Evolutionary conservation across 352 stramenopile genomes (phyloP), one percentile per base, ranked within the genome.

Genomic region (Pythium aristosporum): DNA sequence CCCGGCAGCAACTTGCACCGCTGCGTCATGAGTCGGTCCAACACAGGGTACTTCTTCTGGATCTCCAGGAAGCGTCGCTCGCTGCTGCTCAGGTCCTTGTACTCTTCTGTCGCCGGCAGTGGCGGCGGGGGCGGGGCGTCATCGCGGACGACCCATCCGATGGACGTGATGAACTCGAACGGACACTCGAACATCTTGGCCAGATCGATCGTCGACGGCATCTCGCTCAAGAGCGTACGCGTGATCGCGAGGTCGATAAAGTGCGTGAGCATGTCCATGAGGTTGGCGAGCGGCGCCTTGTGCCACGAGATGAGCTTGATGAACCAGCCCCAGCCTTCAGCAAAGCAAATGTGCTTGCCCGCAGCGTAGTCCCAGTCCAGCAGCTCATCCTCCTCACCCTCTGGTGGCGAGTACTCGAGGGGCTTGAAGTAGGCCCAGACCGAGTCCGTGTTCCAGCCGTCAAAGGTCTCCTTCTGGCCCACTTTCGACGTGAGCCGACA

Each of bases 291-390:
- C 55, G 55, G 42, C 23, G 55, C 55, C 25, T 53, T 30, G 43
- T 54, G 55, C 55, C 42, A 62, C 55, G 55, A 62, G 55, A 62
- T 53, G 42, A 62, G 42, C 25, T 18, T 25, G 42, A 62, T 53
- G 55, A 62, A 62, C 55, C 55, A 62, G 25, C 28, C 55, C 55
- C 55, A 62, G 55, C 55, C 43, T 20, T 62, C 55, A 11, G 55
- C 20, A 41, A 62, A 62, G 55, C 55, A 62, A 28, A 51, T 34
- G 42, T 61, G 54, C 39, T 61, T 61, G 41, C 12, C 46, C 5
- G 42, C 21, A 5, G 55, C 25, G 15, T 46, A 44, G 41, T 54
- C 55, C 55, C 55, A 54, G 55, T 62, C 43, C 4, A 46, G 30
- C 16, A 54, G 55, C 42, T 61, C 54, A 28, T 61, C 23, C 5